Evolutionary conservation across 257 asterid species (phyloP).

Genomic region (Solanum commersonii): DNA sequence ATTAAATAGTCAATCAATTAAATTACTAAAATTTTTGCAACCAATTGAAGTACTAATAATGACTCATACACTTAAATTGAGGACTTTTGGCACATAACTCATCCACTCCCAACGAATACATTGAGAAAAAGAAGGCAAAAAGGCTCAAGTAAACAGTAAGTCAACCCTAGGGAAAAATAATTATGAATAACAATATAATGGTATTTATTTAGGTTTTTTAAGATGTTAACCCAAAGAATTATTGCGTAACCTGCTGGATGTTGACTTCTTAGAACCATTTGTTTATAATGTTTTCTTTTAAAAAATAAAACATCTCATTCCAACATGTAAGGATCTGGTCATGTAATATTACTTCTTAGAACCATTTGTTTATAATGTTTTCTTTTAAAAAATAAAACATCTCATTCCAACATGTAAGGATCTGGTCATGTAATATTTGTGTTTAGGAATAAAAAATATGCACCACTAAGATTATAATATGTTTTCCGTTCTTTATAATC

Average conservation of each 20-base stretch:
- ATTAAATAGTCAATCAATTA: not conserved
- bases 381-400: not conserved
- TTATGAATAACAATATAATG: not conserved
- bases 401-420: not conserved
- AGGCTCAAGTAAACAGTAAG: not conserved
- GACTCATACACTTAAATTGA: not conserved
- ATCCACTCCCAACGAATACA: not conserved
- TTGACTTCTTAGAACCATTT: not conserved
- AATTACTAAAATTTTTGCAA: not conserved
- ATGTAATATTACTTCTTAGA: not conserved
- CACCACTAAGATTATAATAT: not conserved
- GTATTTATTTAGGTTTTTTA: not conserved
- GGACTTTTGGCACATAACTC: not conserved
- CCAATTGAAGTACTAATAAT: not conserved
- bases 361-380: not conserved
- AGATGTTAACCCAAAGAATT: not conserved
- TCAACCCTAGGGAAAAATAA: not conserved
- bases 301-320: not conserved
- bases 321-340: not conserved
- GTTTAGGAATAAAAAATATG: not conserved
- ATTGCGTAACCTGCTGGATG: not conserved
- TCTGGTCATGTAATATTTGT: not conserved
- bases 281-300: not conserved
- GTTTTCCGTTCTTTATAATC: accelerated
- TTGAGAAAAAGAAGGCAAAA: not conserved